Percentiles rank a stretch among this genome's conserved stretches.
phyloP scores from a whole-genome alignment of 2,329 filamentous ascomycete genomes.

The Aureobasidium leucospermi region DNA sequence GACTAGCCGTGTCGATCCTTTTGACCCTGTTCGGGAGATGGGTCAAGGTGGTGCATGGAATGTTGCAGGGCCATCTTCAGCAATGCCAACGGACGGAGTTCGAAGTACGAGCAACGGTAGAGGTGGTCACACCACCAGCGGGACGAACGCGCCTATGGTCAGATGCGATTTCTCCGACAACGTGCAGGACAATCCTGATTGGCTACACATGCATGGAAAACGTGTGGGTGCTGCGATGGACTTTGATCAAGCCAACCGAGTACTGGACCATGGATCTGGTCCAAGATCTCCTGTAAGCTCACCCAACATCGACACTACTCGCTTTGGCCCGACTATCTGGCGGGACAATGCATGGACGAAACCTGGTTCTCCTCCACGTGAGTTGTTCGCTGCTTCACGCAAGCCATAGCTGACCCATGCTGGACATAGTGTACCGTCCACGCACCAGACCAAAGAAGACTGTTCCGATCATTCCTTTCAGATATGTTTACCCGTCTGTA shows the following conservation, averaged over 20 bases:
- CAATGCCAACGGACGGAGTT: slow-evolving; percentile 40
- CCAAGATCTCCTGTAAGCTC: not conserved
- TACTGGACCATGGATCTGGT: slow-evolving; percentile 42
- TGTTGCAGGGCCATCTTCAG: slow-evolving; percentile 61
- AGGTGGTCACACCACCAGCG: slow-evolving; percentile 58
- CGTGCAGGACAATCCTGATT: slow-evolving; percentile 45
- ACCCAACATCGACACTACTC: not conserved
- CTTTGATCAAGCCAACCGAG: slow-evolving; percentile 61
- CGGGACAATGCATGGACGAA: slow-evolving; percentile 35
- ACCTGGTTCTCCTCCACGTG: not conserved
- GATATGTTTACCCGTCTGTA: slow-evolving; percentile 43
- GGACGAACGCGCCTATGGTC: slow-evolving; percentile 63
- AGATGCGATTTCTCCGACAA: slow-evolving; percentile 46
- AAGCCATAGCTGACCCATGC: slow-evolving; percentile 16
- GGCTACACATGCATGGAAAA: slow-evolving; percentile 61
- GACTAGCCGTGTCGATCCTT: slow-evolving; percentile 7
- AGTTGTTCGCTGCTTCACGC: slow-evolving; percentile 15
- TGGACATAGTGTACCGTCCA: slow-evolving; percentile 22
- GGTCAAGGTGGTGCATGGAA: slow-evolving; percentile 69
- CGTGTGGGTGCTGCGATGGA: slow-evolving; percentile 73
- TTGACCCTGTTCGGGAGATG: slow-evolving; percentile 27
- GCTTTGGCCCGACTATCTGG: slow-evolving; percentile 25
- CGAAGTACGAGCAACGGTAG: slow-evolving; percentile 49
- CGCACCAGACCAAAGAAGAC: slow-evolving; percentile 26
- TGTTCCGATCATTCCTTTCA: slow-evolving; percentile 69